phyloP scores from a whole-genome alignment of 352 stramenopile species.

The Blastocystis hominis region DNA sequence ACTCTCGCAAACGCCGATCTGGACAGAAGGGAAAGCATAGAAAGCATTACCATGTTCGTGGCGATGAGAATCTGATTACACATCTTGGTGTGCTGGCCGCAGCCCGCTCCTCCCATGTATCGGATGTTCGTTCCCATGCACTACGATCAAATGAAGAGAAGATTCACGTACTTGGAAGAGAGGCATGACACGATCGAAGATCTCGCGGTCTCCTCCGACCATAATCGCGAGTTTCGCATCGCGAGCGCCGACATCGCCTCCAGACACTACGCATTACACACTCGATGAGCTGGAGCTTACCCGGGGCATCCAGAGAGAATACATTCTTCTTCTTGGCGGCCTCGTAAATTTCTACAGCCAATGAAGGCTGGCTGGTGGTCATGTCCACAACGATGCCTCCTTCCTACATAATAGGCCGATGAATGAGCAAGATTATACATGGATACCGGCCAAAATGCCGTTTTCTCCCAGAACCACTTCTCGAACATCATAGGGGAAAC shows the following conservation, averaged over 20 bases:
- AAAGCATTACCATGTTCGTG: conserved; percentile 58
- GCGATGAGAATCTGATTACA: conserved; percentile 71
- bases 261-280: conserved; percentile 66
- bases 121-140: conserved; percentile 74
- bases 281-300: neutral
- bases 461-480: conserved; percentile 60
- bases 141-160: neutral
- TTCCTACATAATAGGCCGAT: conserved; percentile 29
- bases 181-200: conserved; percentile 71
- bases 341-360: conserved; percentile 77
- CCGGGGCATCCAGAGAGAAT: conserved; percentile 59
- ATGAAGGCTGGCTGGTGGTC: conserved; percentile 74
- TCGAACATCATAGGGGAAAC: conserved; percentile 66
- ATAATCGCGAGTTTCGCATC: conserved; percentile 77
- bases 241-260: conserved; percentile 73
- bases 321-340: conserved; percentile 65
- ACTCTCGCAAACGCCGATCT: conserved; percentile 75
- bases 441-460: conserved; percentile 53
- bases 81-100: conserved; percentile 79
- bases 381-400: conserved; percentile 77
- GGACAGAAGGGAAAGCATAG: neutral
- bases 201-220: conserved; percentile 76
- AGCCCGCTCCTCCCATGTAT: conserved; percentile 73
- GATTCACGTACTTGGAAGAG: conserved; percentile 69
- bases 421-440: neutral